These are phyloP conservation scores for Beta vulgaris DNA, from an alignment of 148 eudicot genomes.

Conservation along the genomic window DNA sequence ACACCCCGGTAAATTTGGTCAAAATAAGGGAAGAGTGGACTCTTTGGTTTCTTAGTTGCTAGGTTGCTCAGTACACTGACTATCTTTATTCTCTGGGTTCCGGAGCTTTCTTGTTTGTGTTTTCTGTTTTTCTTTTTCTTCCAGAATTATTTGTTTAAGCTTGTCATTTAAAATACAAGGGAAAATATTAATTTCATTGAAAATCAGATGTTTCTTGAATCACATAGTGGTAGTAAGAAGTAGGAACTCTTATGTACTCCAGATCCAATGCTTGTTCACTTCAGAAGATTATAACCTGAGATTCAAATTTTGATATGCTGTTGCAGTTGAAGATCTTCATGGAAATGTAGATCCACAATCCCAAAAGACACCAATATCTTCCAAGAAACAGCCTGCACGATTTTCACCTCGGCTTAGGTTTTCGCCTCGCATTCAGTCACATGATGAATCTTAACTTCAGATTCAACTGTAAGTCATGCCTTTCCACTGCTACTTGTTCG, in stretches of 20 bases:
- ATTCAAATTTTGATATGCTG: not conserved
- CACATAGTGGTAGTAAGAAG: not conserved
- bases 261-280: not conserved
- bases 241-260: not conserved
- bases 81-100: too few species aligned
- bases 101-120: too few species aligned
- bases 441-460: not conserved
- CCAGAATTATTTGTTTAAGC: too few species aligned
- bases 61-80: too few species aligned
- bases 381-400: slow-evolving; percentile 14
- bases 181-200: not conserved
- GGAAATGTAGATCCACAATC: not conserved
- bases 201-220: not conserved
- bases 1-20: too few species aligned
- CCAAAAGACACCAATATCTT: slow-evolving; percentile 12
- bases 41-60: too few species aligned
- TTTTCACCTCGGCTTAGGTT: slow-evolving; percentile 18
- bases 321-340: slow-evolving; percentile 14
- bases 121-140: too few species aligned
- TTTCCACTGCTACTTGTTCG: not conserved
- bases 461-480: slow-evolving; percentile 6
- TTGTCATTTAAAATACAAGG: too few species aligned
- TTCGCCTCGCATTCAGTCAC: not conserved
- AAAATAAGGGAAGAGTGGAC: too few species aligned
- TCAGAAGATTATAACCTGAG: not conserved